A percentile compares a stretch with the other conserved stretches of the same genome.
These are phyloP conservation scores for Arabis hirsuta DNA, from an alignment of 345 rosid species.

Conservation along the genomic window DNA sequence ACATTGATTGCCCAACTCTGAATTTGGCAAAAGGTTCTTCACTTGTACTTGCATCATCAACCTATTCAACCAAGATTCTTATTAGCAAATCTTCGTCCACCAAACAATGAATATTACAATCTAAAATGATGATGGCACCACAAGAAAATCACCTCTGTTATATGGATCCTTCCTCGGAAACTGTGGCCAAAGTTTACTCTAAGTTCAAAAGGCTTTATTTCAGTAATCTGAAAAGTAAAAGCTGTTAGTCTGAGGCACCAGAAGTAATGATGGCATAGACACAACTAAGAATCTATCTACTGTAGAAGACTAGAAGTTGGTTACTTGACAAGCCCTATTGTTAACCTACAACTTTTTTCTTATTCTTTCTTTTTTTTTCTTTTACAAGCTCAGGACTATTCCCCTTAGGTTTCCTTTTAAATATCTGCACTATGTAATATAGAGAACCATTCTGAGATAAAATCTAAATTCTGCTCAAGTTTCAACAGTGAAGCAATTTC, in stretches of 20 bases:
- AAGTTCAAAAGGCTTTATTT: conserved; percentile 80
- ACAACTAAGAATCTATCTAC: not conserved
- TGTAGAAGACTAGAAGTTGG: conserved; percentile 13
- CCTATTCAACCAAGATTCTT: conserved; percentile 52
- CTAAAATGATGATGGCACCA: conserved; percentile 29
- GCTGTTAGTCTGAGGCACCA: conserved; percentile 24
- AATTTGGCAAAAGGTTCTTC: conserved; percentile 70
- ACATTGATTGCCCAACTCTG: conserved; percentile 85
- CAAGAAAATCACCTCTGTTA: conserved; percentile 76
- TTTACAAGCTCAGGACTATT: not conserved
- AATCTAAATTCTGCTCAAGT: conserved; percentile 18
- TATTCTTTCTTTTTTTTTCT: not conserved
- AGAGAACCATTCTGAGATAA: conserved; percentile 6
- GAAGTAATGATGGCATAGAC: conserved; percentile 19
- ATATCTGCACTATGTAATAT: not conserved
- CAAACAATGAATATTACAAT: conserved; percentile 25
- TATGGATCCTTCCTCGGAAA: conserved; percentile 78
- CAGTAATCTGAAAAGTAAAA: conserved; percentile 71
- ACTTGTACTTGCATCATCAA: conserved; percentile 50
- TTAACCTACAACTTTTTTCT: conserved; percentile 1
- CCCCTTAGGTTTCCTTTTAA: conserved; percentile 1
- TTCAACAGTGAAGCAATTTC: conserved; percentile 18
- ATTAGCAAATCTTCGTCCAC: conserved; percentile 10
- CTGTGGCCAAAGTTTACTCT: conserved; percentile 83
- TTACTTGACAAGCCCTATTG: conserved; percentile 9